Evolutionary conservation across 2,329 filamentous ascomycete species (phyloP).

Genomic region (Orbilia blumenaviensis): DNA sequence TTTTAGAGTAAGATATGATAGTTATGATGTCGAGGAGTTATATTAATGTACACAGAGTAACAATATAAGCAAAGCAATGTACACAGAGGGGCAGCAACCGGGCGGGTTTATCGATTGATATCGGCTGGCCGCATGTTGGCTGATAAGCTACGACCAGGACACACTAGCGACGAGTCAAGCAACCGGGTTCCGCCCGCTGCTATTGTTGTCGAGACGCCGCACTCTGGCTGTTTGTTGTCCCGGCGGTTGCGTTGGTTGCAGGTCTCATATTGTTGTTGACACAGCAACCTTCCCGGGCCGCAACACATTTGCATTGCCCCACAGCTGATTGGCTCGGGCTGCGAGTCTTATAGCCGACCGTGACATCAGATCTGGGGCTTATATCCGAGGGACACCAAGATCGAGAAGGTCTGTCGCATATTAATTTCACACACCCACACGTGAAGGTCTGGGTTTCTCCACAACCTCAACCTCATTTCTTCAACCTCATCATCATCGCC

Average conservation of each 20-base stretch:
- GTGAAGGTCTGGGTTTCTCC: conserved; percentile 1
- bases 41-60: no score
- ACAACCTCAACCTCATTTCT: not conserved
- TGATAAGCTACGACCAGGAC: conserved; percentile 17
- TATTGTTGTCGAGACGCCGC: conserved; percentile 29
- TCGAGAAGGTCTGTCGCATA: conserved; percentile 3
- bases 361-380: conserved; percentile 44
- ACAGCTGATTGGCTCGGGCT: conserved; percentile 26
- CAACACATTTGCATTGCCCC: conserved; percentile 22
- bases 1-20: no score
- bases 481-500: not conserved
- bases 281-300: conserved; percentile 23
- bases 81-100: not conserved
- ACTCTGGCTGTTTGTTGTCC: conserved; percentile 54
- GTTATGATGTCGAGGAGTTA: no score
- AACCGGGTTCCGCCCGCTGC: not conserved
- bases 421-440: not conserved
- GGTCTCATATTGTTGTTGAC: conserved; percentile 51
- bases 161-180: not conserved
- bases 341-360: conserved; percentile 14
- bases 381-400: conserved; percentile 19
- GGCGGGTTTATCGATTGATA: conserved; percentile 29
- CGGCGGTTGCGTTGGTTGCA: conserved; percentile 26
- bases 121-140: not conserved
- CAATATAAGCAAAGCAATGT: not conserved